Evolutionary conservation across 129 eudicot species (phyloP).

Genomic region (carrot (Daucus carota)): DH1_v3.0 NC_030385.2:38606501-38607000

Average conservation of each 20-base stretch:
- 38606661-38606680: slow-evolving; percentile 39
- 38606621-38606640: slow-evolving; percentile 52
- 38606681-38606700: slow-evolving; percentile 81
- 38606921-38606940: neutral
- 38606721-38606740: slow-evolving; percentile 50
- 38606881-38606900: neutral
- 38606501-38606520: slow-evolving; percentile 79
- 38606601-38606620: slow-evolving; percentile 24
- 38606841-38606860: neutral
- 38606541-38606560: slow-evolving; percentile 55
- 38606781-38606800: slow-evolving; percentile 18
- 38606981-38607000: slow-evolving; percentile 55
- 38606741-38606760: slow-evolving; percentile 92
- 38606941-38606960: neutral
- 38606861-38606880: neutral
- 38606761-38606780: slow-evolving; percentile 85
- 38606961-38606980: slow-evolving; percentile 77
- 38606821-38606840: too few relatives aligned
- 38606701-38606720: slow-evolving; percentile 62
- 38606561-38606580: slow-evolving; percentile 40
- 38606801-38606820: neutral
- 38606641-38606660: slow-evolving; percentile 53
- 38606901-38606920: too few relatives aligned
- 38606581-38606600: slow-evolving; percentile 60
- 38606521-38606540: slow-evolving; percentile 88